Evolutionary conservation across 192 early-diverging fungal species (phyloP).

Genomic region (Coemansia sp.): DNA sequence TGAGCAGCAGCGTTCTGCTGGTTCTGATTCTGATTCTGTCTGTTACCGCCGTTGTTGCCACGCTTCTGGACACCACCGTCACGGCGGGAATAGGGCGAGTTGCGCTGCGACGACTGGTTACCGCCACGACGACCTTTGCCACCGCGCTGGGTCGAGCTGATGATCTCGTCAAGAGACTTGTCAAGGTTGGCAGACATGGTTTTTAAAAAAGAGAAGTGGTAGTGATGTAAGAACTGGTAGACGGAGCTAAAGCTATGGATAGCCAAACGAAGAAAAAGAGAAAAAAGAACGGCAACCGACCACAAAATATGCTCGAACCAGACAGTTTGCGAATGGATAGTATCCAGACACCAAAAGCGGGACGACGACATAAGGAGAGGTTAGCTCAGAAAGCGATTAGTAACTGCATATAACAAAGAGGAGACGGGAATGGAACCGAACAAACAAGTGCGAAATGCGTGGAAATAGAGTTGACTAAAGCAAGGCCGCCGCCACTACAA

Average conservation of each 20-base stretch:
- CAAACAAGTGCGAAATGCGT: too few species aligned
- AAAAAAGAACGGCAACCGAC: not conserved
- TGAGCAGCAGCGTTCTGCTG: constrained; percentile 15
- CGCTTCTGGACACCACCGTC: constrained; percentile 40
- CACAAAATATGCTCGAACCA: too few species aligned
- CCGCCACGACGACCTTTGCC: constrained; percentile 19
- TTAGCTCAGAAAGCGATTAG: not conserved
- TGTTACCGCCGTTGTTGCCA: constrained; percentile 3
- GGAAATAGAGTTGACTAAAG: too few species aligned
- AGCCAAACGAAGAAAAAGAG: constrained; percentile 3
- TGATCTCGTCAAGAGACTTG: constrained; percentile 52
- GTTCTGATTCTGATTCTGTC: constrained; percentile 14
- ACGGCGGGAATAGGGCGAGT: constrained; percentile 43
- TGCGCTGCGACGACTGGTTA: constrained; percentile 21
- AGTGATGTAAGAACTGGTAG: not conserved
- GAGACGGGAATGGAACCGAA: too few species aligned
- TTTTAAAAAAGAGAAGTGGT: not conserved
- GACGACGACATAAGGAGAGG: constrained; percentile 2
- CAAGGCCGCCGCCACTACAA: too few species aligned
- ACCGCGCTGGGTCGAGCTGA: constrained; percentile 29
- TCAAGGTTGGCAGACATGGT: constrained; percentile 48
- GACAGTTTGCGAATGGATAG: too few species aligned
- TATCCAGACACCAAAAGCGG: not conserved
- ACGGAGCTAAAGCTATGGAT: constrained; percentile 3
- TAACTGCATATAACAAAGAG: not conserved